Base-by-base conservation (phyloP, 140 eudicot species). In the Oenanthe javanica region DNA sequence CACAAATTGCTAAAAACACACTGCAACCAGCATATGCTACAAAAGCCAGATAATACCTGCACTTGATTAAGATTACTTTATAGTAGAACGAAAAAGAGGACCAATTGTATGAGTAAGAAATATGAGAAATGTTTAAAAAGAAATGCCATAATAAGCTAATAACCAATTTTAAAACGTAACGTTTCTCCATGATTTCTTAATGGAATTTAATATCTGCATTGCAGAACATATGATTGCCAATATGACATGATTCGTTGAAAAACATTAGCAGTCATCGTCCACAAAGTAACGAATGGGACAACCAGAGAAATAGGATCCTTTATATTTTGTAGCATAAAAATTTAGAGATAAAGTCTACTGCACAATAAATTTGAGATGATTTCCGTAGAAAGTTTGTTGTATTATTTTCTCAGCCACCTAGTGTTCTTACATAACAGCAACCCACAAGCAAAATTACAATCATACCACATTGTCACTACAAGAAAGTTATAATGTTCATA, bases 11-110 rank as follows among this genome's bases (percentile, higher is more conserved):
- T 59, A 94, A 87, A 79, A 73, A 80, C 82, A 90, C 81, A 81
- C 88, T 94, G 77, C 89, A 83, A 78, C 99, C 97, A 38, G 95
- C 96, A 82, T 86, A 92, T 47, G 97, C 89, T 71, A 83, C 89
- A 89, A 94, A 94, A 73, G 97, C 99, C 84, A 69, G 79, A 80
- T 75, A 85, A 79, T 89, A 90, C 83, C 99, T 94, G 97, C 89
- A 86, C 86, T 84, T 38, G 82, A 77, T 84, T 69, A 72, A 81
- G 83, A 76, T 50, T 11, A 77, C 48, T 83, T 82, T 49, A 69
- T 64, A 47, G 81, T 81, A 66, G 23, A 81, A 49, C 55, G 55
- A 86, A n/a, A 1, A 23, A 49, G 79, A 57, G 79, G 42, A 42
- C 63, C 77, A 18, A 66, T 49, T 36, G 27, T 75, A 50, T 43